phyloP scores from a whole-genome alignment of 768 basidiomycete genomes.

The Psilocybe cyanescens region DNA sequence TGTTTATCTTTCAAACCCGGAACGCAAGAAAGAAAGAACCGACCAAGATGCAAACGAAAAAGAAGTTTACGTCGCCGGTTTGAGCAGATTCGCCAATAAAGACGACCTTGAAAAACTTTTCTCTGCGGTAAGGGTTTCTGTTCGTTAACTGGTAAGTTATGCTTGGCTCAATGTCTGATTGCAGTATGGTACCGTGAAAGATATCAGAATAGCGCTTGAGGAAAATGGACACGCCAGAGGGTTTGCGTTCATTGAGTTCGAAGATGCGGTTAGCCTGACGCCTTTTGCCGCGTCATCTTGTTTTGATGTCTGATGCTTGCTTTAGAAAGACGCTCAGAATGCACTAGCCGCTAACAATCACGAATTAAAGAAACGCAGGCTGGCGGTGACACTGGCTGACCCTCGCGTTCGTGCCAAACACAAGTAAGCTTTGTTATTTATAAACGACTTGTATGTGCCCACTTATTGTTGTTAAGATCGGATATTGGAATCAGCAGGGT shows the following conservation, averaged over 20 bases:
- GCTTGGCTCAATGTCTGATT: not conserved
- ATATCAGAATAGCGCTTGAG: constrained; percentile 78
- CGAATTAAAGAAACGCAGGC: constrained; percentile 88
- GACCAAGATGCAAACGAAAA: constrained; percentile 84
- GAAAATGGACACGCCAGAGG: constrained; percentile 75
- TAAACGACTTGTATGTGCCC: not conserved
- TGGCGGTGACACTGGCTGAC: constrained; percentile 88
- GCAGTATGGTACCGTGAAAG: constrained; percentile 84
- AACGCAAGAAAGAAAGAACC: constrained; percentile 85
- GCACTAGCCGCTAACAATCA: constrained; percentile 84
- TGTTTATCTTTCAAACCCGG: constrained; percentile 90
- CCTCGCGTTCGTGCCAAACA: constrained; percentile 59
- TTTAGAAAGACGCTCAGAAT: constrained; percentile 67
- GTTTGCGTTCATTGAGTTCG: constrained; percentile 93
- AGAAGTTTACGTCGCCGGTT: constrained; percentile 87
- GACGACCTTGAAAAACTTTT: constrained; percentile 82
- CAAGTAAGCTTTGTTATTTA: constrained; percentile 42
- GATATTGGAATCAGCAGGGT: constrained; percentile 60
- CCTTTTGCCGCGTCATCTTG: not conserved
- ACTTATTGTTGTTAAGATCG: constrained; percentile 27
- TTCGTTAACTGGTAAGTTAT: too few relatives aligned
- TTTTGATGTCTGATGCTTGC: constrained; percentile 1
- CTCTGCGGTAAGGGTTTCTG: constrained; percentile 56
- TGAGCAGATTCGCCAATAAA: constrained; percentile 79
- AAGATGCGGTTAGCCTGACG: constrained; percentile 62